Evolutionary conservation across 2,329 filamentous ascomycete species (phyloP).

Genomic region (Sordariomycetes sp.): DNA sequence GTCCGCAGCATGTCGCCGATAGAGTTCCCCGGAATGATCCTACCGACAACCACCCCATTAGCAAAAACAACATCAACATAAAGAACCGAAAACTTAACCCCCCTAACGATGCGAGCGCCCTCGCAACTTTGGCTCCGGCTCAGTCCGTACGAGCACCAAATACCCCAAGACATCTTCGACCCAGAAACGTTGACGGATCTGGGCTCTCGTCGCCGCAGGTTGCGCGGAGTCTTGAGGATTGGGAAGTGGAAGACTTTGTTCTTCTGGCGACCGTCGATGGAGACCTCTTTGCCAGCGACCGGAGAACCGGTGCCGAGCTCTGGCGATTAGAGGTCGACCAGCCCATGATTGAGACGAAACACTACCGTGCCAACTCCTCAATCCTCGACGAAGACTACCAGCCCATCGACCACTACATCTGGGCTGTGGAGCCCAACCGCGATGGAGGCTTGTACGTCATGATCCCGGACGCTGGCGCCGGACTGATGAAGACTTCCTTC

Average conservation of each 20-base stretch:
- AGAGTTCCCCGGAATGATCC: no score
- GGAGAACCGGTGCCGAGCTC: conserved; percentile 71
- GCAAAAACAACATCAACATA: conserved; percentile 22
- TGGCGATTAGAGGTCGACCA: conserved; percentile 81
- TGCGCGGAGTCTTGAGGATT: conserved; percentile 97
- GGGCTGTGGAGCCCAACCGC: conserved; percentile 87
- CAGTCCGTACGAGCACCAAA: conserved; percentile 87
- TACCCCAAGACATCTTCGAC: conserved; percentile 51
- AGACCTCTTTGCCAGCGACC: conserved; percentile 84
- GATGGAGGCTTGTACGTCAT: conserved; percentile 85
- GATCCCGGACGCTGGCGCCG: conserved; percentile 51
- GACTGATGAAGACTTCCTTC: conserved; percentile 57
- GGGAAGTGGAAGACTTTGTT: conserved; percentile 99
- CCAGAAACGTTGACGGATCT: conserved; percentile 48
- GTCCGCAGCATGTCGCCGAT: conserved; percentile 12
- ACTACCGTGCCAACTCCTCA: conserved; percentile 64
- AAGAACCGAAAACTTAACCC: conserved; percentile 21
- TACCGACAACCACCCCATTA: conserved; percentile 7
- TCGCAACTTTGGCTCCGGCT: conserved; percentile 96
- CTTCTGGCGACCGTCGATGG: conserved; percentile 99
- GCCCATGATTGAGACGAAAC: conserved; percentile 84
- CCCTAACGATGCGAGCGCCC: conserved; percentile 78
- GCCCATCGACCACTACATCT: conserved; percentile 76
- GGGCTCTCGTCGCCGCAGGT: conserved; percentile 73
- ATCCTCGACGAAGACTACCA: conserved; percentile 48